A percentile compares a stretch with the other conserved stretches of the same genome.
phyloP scores from a whole-genome alignment of 129 eudicot species.

The Oenanthe sinensis region DNA sequence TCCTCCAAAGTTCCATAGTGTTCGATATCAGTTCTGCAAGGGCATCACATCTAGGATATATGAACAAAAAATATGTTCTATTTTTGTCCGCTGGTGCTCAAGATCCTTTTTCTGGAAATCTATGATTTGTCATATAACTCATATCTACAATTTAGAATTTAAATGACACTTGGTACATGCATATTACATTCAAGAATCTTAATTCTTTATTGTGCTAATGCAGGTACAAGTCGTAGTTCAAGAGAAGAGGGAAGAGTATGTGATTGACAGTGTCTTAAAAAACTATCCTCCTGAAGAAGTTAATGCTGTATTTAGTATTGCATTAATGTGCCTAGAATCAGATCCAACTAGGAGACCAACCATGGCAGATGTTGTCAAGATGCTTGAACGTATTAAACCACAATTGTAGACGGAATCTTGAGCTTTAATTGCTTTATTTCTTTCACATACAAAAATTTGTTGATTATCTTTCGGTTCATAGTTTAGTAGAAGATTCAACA shows the following conservation, averaged over 20 bases:
- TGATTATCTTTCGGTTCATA: not conserved
- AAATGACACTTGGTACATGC: not conserved
- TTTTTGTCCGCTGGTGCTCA: not conserved
- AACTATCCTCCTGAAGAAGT: constrained; percentile 41
- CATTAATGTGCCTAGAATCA: constrained; percentile 71
- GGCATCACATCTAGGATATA: not conserved
- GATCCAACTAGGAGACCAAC: constrained; percentile 77
- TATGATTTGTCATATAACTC: not conserved
- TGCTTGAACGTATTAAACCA: constrained; percentile 62
- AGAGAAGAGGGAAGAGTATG: constrained; percentile 70
- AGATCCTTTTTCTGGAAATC: not conserved
- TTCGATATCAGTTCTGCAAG: not conserved
- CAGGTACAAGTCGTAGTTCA: constrained; percentile 87
- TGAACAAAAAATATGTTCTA: not conserved
- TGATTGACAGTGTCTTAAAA: constrained; percentile 53
- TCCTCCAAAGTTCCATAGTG: not conserved
- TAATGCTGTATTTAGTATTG: constrained; percentile 45
- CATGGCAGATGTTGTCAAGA: constrained; percentile 72
- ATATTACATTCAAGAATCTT: not conserved
- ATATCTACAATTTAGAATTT: not conserved
- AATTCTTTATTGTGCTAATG: constrained; percentile 1
- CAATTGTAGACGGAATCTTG: constrained; percentile 21
- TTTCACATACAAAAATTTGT: constrained; percentile 1
- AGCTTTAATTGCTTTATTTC: constrained; percentile 1
- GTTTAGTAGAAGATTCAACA: constrained; percentile 1